These are phyloP conservation scores for Parietichytrium sp. DNA, from an alignment of 108 stramenopile genomes.

Conservation along the genomic window DNA sequence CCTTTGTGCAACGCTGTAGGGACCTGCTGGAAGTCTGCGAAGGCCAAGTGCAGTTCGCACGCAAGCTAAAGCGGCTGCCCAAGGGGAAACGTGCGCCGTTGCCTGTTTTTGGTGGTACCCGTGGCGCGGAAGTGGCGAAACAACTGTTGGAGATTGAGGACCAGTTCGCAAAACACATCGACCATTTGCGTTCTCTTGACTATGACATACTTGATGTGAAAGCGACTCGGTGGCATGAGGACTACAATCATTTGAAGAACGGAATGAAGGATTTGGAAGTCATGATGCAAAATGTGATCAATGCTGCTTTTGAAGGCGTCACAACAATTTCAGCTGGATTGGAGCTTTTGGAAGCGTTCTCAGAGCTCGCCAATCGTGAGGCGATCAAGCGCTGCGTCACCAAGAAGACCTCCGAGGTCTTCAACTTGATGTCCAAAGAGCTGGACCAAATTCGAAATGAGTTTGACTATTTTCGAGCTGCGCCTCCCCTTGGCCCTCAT, in stretches of 20 bases:
- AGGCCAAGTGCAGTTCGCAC: slow-evolving; percentile 65
- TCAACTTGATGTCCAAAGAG: slow-evolving; percentile 43
- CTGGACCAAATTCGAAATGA: slow-evolving; percentile 49
- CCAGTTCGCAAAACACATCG: slow-evolving; percentile 59
- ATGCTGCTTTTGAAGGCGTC: slow-evolving; percentile 61
- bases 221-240: slow-evolving; percentile 63
- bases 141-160: slow-evolving; percentile 58
- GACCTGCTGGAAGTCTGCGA: slow-evolving; percentile 70
- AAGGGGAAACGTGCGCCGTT: slow-evolving; percentile 50
- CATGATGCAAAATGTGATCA: slow-evolving; percentile 67
- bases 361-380: slow-evolving; percentile 55
- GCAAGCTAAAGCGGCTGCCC: slow-evolving; percentile 14
- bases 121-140: slow-evolving; percentile 57
- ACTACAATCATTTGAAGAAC: slow-evolving; percentile 67
- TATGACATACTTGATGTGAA: slow-evolving; percentile 66
- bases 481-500: slow-evolving; percentile 60
- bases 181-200: slow-evolving; percentile 56
- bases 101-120: slow-evolving; percentile 64
- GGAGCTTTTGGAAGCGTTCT: slow-evolving; percentile 63
- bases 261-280: slow-evolving; percentile 63
- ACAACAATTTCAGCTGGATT: slow-evolving; percentile 58
- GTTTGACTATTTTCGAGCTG: slow-evolving; percentile 56
- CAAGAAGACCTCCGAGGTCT: slow-evolving; percentile 53
- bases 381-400: slow-evolving; percentile 64
- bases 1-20: slow-evolving; percentile 68